Base-by-base conservation (phyloP, 208 protist species). In the Acanthamoeba lenticulata region DNA sequence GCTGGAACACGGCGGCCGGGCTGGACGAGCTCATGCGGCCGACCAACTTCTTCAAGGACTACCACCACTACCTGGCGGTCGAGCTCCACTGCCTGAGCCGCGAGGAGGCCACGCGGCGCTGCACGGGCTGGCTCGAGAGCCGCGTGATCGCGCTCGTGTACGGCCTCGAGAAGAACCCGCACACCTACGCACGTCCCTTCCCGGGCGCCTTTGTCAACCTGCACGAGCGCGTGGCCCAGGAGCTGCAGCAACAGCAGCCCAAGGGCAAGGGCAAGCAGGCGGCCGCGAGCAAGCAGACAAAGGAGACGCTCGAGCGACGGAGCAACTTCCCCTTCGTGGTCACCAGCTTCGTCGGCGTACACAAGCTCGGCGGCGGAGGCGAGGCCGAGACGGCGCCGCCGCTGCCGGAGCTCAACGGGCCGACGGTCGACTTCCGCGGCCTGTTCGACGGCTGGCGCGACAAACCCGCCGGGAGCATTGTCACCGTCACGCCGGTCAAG, bases 31-130 rank as follows among this genome's bases (percentile, higher is more conserved):
- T 90, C 19, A 9, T 90, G 6, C 55, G 67, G 49, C 83, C 47
- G 21, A 90, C 83, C 42, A 90, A 90, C 83, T 90, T 90, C 40
- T 90, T 90, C 49, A 90, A 90, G 57, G 83, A 90, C 49, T 90
- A 72, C 29, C 83, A 90, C 57, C 67, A 90, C 57, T 90, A 90
- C 32, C 83, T 90, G 11, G 45, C 45, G 55, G 57, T 90, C 38
- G 83, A 90, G 19, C 47, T 90, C 34, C 83, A 90, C 83, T 60
- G 47, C 17, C 83, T 90, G 21, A 69, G 34, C 38, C n/a, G 38
- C 24, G 83, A 90, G 0, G 83, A 90, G 24, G 34, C 67, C 2
- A 42, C 13, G 4, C 62, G 67, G n/a, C 32, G 83, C 47, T 90
- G n/a, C n/a, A n/a, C n/a, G 36, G 47, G 49, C 17, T 90, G 83